Conservation (phyloP, 2,329 filamentous ascomycete species). For the Cladosporium cucumerinum region DNA sequence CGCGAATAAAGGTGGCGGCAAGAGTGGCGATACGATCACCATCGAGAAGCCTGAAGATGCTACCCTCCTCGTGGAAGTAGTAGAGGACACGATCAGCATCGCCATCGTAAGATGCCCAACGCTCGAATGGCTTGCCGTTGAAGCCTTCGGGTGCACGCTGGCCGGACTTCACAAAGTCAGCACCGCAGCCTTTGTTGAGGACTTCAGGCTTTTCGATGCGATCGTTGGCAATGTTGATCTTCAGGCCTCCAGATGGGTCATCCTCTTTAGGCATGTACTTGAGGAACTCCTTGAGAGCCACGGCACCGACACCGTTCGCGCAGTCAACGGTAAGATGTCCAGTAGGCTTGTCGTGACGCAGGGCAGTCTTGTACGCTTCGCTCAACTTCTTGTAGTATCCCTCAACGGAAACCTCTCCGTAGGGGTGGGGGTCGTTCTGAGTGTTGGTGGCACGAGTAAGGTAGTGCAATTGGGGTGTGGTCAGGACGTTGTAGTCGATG, state of each 20-base stretch:
- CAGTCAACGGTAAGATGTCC: constrained; percentile 84
- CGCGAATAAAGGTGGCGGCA: constrained; percentile 87
- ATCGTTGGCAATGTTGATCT: constrained; percentile 88
- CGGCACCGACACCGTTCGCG: constrained; percentile 93
- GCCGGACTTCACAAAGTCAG: constrained; percentile 96
- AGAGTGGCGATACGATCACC: constrained; percentile 96
- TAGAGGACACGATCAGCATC: constrained; percentile 95
- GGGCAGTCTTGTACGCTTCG: constrained; percentile 77
- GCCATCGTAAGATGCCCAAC: constrained; percentile 88
- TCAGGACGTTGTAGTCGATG: constrained; percentile 85
- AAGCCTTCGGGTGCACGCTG: constrained; percentile 84
- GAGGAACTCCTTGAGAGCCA: constrained; percentile 81
- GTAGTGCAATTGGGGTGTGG: constrained; percentile 97
- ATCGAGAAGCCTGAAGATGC: constrained; percentile 86
- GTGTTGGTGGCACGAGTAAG: constrained; percentile 93
- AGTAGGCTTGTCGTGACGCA: constrained; percentile 70
- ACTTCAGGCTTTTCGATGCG: constrained; percentile 86
- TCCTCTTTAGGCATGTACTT: constrained; percentile 70
- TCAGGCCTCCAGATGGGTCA: constrained; percentile 59
- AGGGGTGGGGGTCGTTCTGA: constrained; percentile 77
- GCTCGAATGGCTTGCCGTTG: constrained; percentile 69
- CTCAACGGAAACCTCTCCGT: constrained; percentile 81
- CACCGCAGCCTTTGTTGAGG: constrained; percentile 86
- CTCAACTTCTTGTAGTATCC: constrained; percentile 95
- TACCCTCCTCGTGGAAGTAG: constrained; percentile 82